These are phyloP conservation scores for Luffa aegyptiaca DNA, from an alignment of 306 rosid genomes.

Conservation along the genomic window DNA sequence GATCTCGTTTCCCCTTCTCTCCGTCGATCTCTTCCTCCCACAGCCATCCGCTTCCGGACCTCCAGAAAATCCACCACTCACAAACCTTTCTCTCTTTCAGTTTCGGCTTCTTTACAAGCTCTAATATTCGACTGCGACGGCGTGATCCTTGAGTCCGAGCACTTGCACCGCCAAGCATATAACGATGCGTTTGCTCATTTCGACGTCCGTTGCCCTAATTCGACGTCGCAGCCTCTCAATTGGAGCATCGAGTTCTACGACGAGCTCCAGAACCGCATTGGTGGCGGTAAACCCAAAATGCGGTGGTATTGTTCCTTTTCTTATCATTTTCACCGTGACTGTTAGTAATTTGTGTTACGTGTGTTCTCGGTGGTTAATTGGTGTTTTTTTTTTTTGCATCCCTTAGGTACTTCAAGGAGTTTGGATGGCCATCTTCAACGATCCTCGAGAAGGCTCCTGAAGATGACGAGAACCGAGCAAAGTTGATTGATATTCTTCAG, in stretches of 20 bases:
- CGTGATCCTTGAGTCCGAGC: conserved; percentile 84
- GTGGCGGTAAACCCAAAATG: conserved; percentile 99
- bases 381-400: not conserved
- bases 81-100: conserved; percentile 30
- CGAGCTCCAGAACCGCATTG: conserved; percentile 68
- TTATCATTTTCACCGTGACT: not conserved
- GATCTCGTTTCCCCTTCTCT: conserved; percentile 9
- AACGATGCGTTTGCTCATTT: conserved; percentile 76
- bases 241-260: conserved; percentile 74
- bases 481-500: conserved; percentile 76
- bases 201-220: conserved; percentile 47
- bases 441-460: conserved; percentile 61
- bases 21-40: conserved; percentile 21
- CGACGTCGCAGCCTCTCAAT: conserved; percentile 45
- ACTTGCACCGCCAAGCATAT: conserved; percentile 88
- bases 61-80: conserved; percentile 2
- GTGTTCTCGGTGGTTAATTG: not conserved
- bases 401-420: conserved; percentile 80
- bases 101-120: conserved; percentile 52
- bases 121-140: conserved; percentile 91
- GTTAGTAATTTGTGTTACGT: not conserved
- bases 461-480: conserved; percentile 52
- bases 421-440: conserved; percentile 80
- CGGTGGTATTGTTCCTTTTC: conserved; percentile 41
- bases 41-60: conserved; percentile 10